Evolutionary conservation across 129 eudicot genomes (phyloP), one percentile per base, ranked within the genome.

Genomic region (Flaveria brownii): DNA sequence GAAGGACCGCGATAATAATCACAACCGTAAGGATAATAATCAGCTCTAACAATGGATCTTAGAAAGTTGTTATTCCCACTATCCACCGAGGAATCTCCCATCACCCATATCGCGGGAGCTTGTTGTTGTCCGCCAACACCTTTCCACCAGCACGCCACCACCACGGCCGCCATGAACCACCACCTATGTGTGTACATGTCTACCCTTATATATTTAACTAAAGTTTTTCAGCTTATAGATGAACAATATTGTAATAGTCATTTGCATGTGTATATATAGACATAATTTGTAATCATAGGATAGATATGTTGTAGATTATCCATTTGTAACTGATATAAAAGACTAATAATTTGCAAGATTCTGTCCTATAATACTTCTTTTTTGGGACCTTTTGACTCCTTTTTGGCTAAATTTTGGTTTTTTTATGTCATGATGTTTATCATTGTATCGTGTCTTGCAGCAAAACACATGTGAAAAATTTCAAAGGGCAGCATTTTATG

Each of bases 21-120:
- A n/a, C 76, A 36, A 0, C 99, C 99, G 55, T 94, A 94, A n/a
- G 99, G 99, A 71, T 72, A 89, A 84, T 81, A 95, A 69, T 95
- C 84, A 1, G 99, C 80, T 70, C 83, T 95, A 20, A 93, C 97
- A 1, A 82, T 76, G 1, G 97, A 84, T 14, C 77, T 83, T 0
- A 95, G 83, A 83, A 82, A 87, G 71, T 95, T 95, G 82, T 87
- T 95, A 57, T 95, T 95, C 50, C 99, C 99, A 25, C 81, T 84
- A 76, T 95, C 99, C 50, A 87, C 93, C 75, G 91, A 68, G 1
- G 97, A 91, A 78, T 95, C 99, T 61, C 99, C 99, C 78, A 95
- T 86, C 42, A 87, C 96, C 79, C 86, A 95, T 81, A 95, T 68
- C 15, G 97, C 97, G 4, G 96, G 78, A 45, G 82, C 89, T 66